Conservation (phyloP, 805 yeast species). For the Yarrowia sp. region DNA sequence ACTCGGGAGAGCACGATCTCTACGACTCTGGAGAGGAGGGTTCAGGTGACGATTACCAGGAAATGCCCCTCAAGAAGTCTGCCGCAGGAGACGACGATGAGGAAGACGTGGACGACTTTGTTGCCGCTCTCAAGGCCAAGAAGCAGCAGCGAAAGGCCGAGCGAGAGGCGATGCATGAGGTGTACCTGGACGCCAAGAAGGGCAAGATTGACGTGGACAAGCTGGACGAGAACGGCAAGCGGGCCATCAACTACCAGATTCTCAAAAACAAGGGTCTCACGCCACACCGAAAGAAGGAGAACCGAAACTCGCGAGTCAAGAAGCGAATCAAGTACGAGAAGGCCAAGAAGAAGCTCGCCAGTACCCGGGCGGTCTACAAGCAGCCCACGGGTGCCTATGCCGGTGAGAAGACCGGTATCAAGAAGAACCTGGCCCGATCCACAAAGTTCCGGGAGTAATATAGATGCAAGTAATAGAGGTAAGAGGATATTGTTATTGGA, state of each 20-base stretch:
- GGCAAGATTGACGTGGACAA: conserved; percentile 77
- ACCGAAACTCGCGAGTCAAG: conserved; percentile 95
- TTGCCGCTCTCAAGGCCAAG: conserved; percentile 60
- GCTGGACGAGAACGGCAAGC: conserved; percentile 79
- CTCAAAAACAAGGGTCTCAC: conserved; percentile 96
- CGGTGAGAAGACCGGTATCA: conserved; percentile 97
- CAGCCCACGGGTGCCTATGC: conserved; percentile 77
- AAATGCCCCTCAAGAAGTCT: conserved; percentile 44
- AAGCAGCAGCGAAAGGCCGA: conserved; percentile 59
- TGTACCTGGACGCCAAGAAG: conserved; percentile 77
- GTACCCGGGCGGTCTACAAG: conserved; percentile 88
- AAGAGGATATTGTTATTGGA: too few species aligned
- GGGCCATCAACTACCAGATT: conserved; percentile 94
- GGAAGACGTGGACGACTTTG: conserved; percentile 61
- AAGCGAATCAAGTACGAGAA: conserved; percentile 96
- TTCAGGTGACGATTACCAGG: conserved; percentile 43
- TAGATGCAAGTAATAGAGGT: conserved; percentile 18
- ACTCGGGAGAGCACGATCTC: conserved; percentile 42
- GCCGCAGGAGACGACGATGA: conserved; percentile 51
- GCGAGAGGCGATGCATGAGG: conserved; percentile 68
- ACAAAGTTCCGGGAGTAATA: conserved; percentile 62
- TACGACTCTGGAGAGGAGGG: conserved; percentile 56
- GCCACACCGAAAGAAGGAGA: conserved; percentile 89
- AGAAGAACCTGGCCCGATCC: conserved; percentile 88
- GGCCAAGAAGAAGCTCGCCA: conserved; percentile 91